Conservation (phyloP, 192 early-diverging fungal species). For the Coemansia furcata region DNA sequence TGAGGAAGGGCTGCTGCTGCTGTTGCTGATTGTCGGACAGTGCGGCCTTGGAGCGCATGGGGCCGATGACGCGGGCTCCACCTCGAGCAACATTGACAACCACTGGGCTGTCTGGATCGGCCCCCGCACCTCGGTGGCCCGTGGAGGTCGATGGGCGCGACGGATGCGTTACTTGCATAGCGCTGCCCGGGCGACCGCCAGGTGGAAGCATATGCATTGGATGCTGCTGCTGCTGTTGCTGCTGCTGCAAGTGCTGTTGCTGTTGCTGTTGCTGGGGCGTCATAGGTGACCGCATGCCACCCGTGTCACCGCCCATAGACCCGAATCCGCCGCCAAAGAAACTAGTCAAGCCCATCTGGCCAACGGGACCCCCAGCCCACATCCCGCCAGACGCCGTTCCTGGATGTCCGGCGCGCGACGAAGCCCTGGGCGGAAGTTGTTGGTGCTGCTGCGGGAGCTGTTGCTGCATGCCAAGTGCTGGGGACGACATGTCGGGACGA, state of each 20-base stretch:
- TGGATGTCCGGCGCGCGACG: slow-evolving; percentile 34
- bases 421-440: slow-evolving; percentile 21
- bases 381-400: slow-evolving; percentile 15
- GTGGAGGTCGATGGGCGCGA: slow-evolving; percentile 40
- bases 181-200: slow-evolving; percentile 41
- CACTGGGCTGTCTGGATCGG: slow-evolving; percentile 28
- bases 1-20: slow-evolving; percentile 31
- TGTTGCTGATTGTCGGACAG: neutral
- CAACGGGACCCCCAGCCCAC: slow-evolving; percentile 28
- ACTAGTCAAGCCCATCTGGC: slow-evolving; percentile 26
- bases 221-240: slow-evolving; percentile 26
- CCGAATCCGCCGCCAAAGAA: slow-evolving; percentile 51
- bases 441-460: slow-evolving; percentile 17
- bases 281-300: slow-evolving; percentile 25
- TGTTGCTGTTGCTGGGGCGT: slow-evolving; percentile 11
- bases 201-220: slow-evolving; percentile 12
- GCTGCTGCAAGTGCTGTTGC: slow-evolving; percentile 7
- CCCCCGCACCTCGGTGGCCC: slow-evolving; percentile 20
- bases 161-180: slow-evolving; percentile 36
- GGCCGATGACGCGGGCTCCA: slow-evolving; percentile 50
- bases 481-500: slow-evolving; percentile 24
- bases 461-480: slow-evolving; percentile 6
- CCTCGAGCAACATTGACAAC: slow-evolving; percentile 50
- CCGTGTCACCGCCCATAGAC: slow-evolving; percentile 33
- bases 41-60: slow-evolving; percentile 38